These are phyloP conservation scores for Oxytropis ochrocephala DNA, from an alignment of 306 rosid genomes.

Conservation along the genomic window DNA sequence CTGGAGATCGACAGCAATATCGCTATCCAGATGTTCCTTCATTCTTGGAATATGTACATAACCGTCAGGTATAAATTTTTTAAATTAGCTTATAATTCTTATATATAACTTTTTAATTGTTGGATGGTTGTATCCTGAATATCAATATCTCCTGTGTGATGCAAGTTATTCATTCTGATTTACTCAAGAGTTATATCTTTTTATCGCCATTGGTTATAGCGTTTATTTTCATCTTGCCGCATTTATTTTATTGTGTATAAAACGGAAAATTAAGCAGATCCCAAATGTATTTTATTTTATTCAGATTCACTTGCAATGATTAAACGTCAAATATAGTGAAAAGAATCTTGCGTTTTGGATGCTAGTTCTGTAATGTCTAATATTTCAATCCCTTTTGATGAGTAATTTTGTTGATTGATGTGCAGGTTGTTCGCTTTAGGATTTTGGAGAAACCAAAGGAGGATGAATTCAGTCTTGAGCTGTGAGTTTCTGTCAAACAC, in stretches of 20 bases:
- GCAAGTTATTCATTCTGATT: too few species aligned
- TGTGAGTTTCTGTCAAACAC: constrained; percentile 44
- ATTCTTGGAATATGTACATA: constrained; percentile 81
- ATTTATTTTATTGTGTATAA: not conserved
- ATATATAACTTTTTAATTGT: not conserved
- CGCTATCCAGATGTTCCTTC: constrained; percentile 76
- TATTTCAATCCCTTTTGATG: not conserved
- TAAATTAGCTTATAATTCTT: not conserved
- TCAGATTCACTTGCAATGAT: not conserved
- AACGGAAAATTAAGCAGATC: not conserved
- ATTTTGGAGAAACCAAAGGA: constrained; percentile 85
- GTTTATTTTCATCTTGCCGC: not conserved
- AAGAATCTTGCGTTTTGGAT: not conserved
- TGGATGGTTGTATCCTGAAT: not conserved
- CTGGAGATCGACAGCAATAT: constrained; percentile 41
- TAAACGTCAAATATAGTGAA: not conserved
- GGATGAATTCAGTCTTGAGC: constrained; percentile 73
- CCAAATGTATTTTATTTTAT: not conserved
- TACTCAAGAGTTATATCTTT: not conserved
- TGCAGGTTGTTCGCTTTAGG: constrained; percentile 86
- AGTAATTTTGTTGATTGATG: constrained; percentile 8
- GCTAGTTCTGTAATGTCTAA: not conserved
- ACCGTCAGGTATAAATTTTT: constrained; percentile 61
- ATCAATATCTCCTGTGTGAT: not conserved
- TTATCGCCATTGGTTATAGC: not conserved